Evolutionary conservation across 1,284 basidiomycete species (phyloP).

Genomic region (Cryptococcus depauperatus): DNA sequence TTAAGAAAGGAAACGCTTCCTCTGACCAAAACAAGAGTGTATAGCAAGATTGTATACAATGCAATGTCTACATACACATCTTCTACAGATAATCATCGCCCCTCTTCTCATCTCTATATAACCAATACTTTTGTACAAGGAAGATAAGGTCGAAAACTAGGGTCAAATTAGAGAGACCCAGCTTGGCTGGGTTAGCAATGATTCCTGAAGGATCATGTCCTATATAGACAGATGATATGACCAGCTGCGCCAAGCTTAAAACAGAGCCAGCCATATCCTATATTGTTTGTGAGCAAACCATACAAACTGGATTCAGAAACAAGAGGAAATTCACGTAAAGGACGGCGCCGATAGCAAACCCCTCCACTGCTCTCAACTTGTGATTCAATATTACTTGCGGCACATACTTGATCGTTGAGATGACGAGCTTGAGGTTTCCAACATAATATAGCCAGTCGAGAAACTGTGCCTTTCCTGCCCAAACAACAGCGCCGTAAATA

Average conservation of each 20-base stretch:
- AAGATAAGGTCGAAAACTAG: slow-evolving; percentile 31
- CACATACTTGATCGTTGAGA: slow-evolving; percentile 40
- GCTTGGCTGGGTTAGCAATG: slow-evolving; percentile 42
- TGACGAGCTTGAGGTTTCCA: slow-evolving; percentile 37
- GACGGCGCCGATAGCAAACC: slow-evolving; percentile 38
- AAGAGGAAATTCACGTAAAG: slow-evolving; percentile 29
- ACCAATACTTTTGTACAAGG: slow-evolving; percentile 30
- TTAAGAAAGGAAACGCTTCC: too few species aligned
- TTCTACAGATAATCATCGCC: slow-evolving; percentile 2
- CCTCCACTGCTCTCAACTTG: slow-evolving; percentile 29
- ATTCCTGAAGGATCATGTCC: slow-evolving; percentile 39
- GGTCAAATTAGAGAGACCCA: slow-evolving; percentile 34
- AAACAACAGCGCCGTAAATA: slow-evolving; percentile 18
- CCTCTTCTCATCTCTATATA: slow-evolving; percentile 11
- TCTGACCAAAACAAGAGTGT: too few species aligned
- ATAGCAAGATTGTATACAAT: too few species aligned
- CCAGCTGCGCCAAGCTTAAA: slow-evolving; percentile 41
- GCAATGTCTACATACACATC: too few species aligned
- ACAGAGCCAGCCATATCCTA: slow-evolving; percentile 41
- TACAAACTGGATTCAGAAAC: not conserved
- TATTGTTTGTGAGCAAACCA: too few species aligned
- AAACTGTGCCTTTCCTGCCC: slow-evolving; percentile 22
- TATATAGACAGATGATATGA: slow-evolving; percentile 35
- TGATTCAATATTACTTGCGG: slow-evolving; percentile 43
- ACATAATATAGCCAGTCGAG: slow-evolving; percentile 43